Base-by-base conservation (phyloP, 768 basidiomycete species). In the Xerocomus brunneocitrinus region DNA sequence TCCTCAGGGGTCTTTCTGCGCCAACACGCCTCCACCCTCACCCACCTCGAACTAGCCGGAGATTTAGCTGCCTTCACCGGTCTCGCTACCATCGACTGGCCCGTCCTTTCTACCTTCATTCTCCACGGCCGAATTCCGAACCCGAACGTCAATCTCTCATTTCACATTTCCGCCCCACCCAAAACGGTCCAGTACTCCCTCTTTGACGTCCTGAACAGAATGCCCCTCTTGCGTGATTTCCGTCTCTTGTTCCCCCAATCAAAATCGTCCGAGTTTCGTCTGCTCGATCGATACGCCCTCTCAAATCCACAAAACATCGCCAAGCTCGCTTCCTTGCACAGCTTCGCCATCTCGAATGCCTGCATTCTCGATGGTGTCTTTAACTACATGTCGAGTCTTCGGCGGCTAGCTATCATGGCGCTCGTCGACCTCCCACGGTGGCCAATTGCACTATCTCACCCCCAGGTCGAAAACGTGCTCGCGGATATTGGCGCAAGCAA, bases 291-390 rank as follows among this genome's bases (percentile, higher is more conserved):
- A 16, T 51, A 55, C 36, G 36, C 50, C 43, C 49, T 62, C 13
- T 46, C 68, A 25, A 46, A 64, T 30, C 64, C 58, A 1, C 52
- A 58, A 28, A 62, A 62, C 34, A n/a, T 60, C 1, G 58, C 55
- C 34, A 69, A 71, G 31, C 65, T 69, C 6, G 69, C 71, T 12
- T 71, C 71, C 31, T 30, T 71, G 22, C 65, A 70, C 16, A 71
- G 62, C 30, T 71, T 71, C 36, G 69, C 69, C 38, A 62, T 72
- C 19, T 72, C 71, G 6, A 72, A 72, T 25, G 69, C 71, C 40
- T 71, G 69, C 49, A 50, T 32, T 31, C 64, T 71, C 24, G 49
- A 62, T 0, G 69, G 69, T 16, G 47, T 71, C 36, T 61, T 71
- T 6, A 66, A 65, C 32, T 42, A 71, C 55, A 66, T 64, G 59